These are phyloP conservation scores for Scopulariopsis brevicaulis DNA, from an alignment of 2,329 filamentous ascomycete species.

Conservation along the genomic window DNA sequence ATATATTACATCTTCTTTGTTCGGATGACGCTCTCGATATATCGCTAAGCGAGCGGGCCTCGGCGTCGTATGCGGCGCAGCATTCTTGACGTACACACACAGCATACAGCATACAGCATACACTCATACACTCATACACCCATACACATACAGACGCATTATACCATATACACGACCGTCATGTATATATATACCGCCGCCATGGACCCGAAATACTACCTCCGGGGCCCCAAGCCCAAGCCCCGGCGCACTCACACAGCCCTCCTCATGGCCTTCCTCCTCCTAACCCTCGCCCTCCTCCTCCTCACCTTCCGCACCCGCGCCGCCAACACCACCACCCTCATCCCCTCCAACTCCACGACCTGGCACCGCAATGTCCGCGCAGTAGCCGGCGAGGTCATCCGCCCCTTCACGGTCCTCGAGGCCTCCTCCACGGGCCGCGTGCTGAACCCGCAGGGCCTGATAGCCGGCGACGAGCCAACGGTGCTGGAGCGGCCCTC, in stretches of 20 bases:
- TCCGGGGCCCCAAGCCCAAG: not conserved
- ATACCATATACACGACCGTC: not conserved
- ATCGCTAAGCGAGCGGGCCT: not conserved
- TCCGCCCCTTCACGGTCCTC: slow-evolving; percentile 1
- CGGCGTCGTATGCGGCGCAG: not conserved
- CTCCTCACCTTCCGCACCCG: not conserved
- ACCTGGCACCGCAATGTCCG: slow-evolving; percentile 6
- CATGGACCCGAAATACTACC: not conserved
- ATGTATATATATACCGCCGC: not conserved
- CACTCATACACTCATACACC: not conserved
- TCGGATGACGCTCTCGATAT: not conserved
- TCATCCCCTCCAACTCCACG: not conserved
- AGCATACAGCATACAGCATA: not conserved
- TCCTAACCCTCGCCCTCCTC: not conserved
- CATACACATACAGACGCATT: not conserved
- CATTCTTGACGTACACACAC: not conserved
- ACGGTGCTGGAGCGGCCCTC: not conserved
- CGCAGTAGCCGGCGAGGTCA: not conserved
- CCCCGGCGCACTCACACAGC: not conserved
- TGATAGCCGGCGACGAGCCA: not conserved
- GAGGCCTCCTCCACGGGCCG: slow-evolving; percentile 1
- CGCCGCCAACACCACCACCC: not conserved
- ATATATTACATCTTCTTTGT: not conserved
- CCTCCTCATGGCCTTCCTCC: not conserved
- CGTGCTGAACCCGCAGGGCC: slow-evolving; percentile 2